phyloP scores from a whole-genome alignment of 208 protist species.

The Leishmania lainsoni region DNA sequence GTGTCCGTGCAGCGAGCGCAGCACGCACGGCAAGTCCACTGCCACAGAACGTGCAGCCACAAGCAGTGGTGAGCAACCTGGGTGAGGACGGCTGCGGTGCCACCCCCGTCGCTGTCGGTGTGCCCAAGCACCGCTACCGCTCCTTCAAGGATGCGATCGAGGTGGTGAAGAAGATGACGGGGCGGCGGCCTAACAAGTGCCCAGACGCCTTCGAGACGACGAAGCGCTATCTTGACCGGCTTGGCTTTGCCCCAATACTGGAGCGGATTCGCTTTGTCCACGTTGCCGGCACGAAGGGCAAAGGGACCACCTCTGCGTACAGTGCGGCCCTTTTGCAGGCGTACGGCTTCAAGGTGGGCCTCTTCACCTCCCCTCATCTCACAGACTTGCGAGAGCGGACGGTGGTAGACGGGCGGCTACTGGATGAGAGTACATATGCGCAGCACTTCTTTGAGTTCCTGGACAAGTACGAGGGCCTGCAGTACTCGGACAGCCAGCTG shows the following conservation, averaged over 20 bases:
- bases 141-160: conserved; percentile 69
- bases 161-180: conserved; percentile 56
- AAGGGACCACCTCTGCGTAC: conserved; percentile 88
- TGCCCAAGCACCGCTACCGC: conserved; percentile 26
- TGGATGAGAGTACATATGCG: conserved; percentile 70
- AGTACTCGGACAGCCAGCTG: conserved; percentile 58
- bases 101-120: not conserved
- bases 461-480: conserved; percentile 53
- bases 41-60: not conserved
- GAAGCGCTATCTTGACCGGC: conserved; percentile 56
- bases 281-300: conserved; percentile 93
- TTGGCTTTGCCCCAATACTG: conserved; percentile 93
- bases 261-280: conserved; percentile 94
- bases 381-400: conserved; percentile 87
- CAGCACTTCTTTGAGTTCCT: conserved; percentile 81
- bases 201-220: conserved; percentile 92
- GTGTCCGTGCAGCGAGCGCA: conserved; percentile 2
- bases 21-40: not conserved
- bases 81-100: conserved; percentile 20
- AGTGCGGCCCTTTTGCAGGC: conserved; percentile 76
- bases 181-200: conserved; percentile 37
- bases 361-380: conserved; percentile 93
- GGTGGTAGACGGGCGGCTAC: conserved; percentile 70
- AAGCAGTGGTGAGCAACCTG: conserved; percentile 16
- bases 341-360: conserved; percentile 85